Conservation (phyloP, 257 asterid species). For the Asclepias syriaca region DNA sequence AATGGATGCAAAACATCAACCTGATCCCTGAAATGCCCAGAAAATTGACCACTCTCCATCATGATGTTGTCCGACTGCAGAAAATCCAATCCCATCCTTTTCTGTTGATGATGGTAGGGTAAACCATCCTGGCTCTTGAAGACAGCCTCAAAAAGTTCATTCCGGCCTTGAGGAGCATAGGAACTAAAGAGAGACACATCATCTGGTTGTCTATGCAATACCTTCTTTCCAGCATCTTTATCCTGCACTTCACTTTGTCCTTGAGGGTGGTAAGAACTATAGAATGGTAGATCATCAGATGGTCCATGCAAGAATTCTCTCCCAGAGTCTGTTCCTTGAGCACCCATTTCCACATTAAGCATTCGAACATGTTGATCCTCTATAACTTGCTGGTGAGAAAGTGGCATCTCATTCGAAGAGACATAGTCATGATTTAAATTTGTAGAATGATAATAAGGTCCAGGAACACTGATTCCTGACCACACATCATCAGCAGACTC, state of each 20-base stretch:
- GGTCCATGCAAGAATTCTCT: constrained; percentile 44
- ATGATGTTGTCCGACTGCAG: constrained; percentile 42
- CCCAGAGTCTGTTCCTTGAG: constrained; percentile 38
- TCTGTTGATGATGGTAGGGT: constrained; percentile 50
- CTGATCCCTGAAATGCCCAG: constrained; percentile 51
- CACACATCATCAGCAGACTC: constrained; percentile 49
- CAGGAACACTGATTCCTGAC: constrained; percentile 56
- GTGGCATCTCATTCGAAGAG: constrained; percentile 49
- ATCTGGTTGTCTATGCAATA: constrained; percentile 44
- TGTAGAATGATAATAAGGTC: constrained; percentile 45
- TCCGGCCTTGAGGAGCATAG: constrained; percentile 46
- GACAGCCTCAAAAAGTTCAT: constrained; percentile 58
- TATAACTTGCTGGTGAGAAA: constrained; percentile 51
- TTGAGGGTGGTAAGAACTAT: constrained; percentile 44
- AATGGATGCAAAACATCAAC: constrained; percentile 43
- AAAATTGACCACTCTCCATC: constrained; percentile 49
- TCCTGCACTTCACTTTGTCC: constrained; percentile 44
- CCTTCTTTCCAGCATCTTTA: constrained; percentile 43
- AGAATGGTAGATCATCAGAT: constrained; percentile 43
- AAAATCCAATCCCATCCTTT: constrained; percentile 46
- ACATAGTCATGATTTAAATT: constrained; percentile 45
- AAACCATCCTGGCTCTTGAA: constrained; percentile 46
- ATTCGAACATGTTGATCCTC: constrained; percentile 43
- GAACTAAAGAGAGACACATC: constrained; percentile 42
- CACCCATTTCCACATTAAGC: constrained; percentile 36